phyloP scores from a whole-genome alignment of 768 basidiomycete genomes.

The Tylopilus rubrobrunneus region DNA sequence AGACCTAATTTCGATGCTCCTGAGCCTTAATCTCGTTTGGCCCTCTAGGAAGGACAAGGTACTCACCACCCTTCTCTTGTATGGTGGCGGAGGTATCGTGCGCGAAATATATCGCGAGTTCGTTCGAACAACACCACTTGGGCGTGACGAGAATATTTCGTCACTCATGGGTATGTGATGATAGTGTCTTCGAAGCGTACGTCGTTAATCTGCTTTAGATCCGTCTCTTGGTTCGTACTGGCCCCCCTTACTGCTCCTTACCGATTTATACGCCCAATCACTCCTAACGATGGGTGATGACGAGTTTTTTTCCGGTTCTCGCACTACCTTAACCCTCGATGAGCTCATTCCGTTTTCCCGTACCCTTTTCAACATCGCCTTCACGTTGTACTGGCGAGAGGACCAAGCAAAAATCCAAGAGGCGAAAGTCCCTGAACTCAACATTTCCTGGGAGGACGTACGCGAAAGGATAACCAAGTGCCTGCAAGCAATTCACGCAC shows the following conservation, averaged over 20 bases:
- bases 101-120: constrained; percentile 71
- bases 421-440: constrained; percentile 39
- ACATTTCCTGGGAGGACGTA: constrained; percentile 58
- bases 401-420: constrained; percentile 37
- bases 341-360: constrained; percentile 74
- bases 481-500: constrained; percentile 75
- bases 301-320: constrained; percentile 78
- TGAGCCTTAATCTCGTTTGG: constrained; percentile 58
- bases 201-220: constrained; percentile 33
- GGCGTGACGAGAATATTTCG: constrained; percentile 46
- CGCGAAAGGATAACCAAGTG: constrained; percentile 75
- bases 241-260: constrained; percentile 72
- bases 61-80: constrained; percentile 49
- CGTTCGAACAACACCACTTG: constrained; percentile 59
- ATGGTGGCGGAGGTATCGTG: constrained; percentile 58
- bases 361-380: constrained; percentile 82
- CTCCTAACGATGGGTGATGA: constrained; percentile 94
- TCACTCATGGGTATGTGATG: constrained; percentile 38
- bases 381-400: constrained; percentile 68
- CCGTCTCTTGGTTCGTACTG: constrained; percentile 45
- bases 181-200: background rate
- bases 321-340: constrained; percentile 79
- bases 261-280: constrained; percentile 78
- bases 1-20: constrained; percentile 53
- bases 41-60: constrained; percentile 54